Evolutionary conservation across 371 early-diverging fungal species (phyloP), one percentile per base, ranked within the genome.

Genomic region (Basidiobolus meristosporus): DNA sequence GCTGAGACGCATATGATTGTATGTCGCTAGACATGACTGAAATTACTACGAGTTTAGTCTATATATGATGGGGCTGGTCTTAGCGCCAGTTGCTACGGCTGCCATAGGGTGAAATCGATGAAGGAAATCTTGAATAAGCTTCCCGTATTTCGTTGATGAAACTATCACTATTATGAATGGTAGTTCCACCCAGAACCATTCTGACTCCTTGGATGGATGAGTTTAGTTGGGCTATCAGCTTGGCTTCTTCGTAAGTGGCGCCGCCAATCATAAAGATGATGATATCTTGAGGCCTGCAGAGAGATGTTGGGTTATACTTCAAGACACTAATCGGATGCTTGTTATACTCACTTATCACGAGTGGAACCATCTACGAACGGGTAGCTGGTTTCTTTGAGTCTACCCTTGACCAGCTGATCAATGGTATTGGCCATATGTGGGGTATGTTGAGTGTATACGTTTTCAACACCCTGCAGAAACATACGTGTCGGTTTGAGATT

Each of bases 401-500:
- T 69, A 11, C 86, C 87, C 49, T 88, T 89, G 35, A 83, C 53
- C 35, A 86, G 44, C 29, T 66, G 56, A 43, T 86, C 78, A 18
- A 97, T 33, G 20, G 73, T 80, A 23, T 77, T 73, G 0, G 70
- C 74, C 33, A 95, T 44, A 6, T 71, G 68, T 7, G 96, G 91
- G n/a, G 68, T 68, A 52, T 97, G 96, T 50, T 91, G 91, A 7
- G 95, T 93, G 54, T 92, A 97, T 9, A 97, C 93, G 47, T 95
- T 95, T 43, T 95, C 96, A n/a, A 89, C 90, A 2, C 93, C 98
- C 64, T 32, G 28, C 23, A 28, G n/a, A n/a, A n/a, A n/a, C n/a
- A n/a, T n/a, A n/a, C n/a, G n/a, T n/a, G n/a, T n/a, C n/a, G n/a
- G n/a, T n/a, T n/a, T n/a, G n/a, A n/a, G n/a, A n/a, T n/a, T n/a